Percentiles rank a stretch among this genome's conserved stretches.
Conservation (phyloP, 2,329 filamentous ascomycete genomes). For the Dothistroma septosporum region DNA sequence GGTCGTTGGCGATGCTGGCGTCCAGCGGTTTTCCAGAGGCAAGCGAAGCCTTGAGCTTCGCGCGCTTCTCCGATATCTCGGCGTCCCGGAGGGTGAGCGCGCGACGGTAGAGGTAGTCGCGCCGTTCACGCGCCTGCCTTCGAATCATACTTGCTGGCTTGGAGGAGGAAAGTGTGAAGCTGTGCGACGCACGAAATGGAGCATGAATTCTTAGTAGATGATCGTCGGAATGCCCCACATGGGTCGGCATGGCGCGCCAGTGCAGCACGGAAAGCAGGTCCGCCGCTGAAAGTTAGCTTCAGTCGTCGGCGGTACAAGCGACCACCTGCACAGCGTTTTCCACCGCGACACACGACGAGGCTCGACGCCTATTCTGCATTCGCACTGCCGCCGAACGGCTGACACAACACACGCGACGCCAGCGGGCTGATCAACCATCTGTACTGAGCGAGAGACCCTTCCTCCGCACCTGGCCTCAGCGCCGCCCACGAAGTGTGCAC, state of each 20-base stretch:
- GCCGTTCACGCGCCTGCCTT: conserved; percentile 71
- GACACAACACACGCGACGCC: neutral
- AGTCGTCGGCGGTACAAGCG: too few relatives aligned
- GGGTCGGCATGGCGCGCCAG: too few relatives aligned
- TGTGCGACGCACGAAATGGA: neutral
- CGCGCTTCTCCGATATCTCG: conserved; percentile 86
- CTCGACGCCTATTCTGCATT: neutral
- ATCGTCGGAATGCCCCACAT: too few relatives aligned
- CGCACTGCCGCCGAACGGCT: conserved; percentile 2
- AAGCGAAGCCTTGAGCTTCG: conserved; percentile 78
- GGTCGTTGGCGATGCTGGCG: conserved; percentile 79
- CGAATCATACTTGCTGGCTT: conserved; percentile 46
- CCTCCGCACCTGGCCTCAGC: neutral
- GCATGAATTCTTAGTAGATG: too few relatives aligned
- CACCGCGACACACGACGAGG: neutral
- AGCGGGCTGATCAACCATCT: neutral
- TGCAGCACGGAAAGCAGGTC: too few relatives aligned
- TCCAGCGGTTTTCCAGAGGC: conserved; percentile 85
- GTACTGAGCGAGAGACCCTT: neutral
- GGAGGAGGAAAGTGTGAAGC: neutral
- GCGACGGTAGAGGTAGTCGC: conserved; percentile 86
- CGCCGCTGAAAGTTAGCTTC: too few relatives aligned
- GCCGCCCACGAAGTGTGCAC: conserved; percentile 7
- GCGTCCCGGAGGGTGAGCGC: conserved; percentile 84
- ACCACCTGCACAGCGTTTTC: neutral